Conservation (phyloP, 371 early-diverging fungal genomes). For the Mucor racemosus region DNA sequence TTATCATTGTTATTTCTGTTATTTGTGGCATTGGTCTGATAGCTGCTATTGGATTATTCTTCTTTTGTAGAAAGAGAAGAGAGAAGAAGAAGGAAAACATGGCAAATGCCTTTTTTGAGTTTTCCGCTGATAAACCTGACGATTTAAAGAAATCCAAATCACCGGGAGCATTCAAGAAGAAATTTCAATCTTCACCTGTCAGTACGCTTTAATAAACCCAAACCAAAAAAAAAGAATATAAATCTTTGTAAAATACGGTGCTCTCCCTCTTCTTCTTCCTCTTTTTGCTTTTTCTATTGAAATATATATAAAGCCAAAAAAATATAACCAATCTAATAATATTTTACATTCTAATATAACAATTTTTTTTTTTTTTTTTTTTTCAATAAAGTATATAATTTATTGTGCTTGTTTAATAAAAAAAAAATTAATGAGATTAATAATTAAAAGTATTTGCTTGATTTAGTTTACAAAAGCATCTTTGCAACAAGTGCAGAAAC, state of each 20-base stretch:
- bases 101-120: conserved; percentile 41
- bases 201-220: conserved; percentile 18
- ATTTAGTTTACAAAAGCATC: conserved; percentile 7
- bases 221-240: neutral
- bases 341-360: too few relatives aligned
- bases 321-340: too few relatives aligned
- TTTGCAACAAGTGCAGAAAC: neutral
- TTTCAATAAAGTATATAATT: too few relatives aligned
- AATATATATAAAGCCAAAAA: too few relatives aligned
- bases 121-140: conserved; percentile 30
- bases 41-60: conserved; percentile 25
- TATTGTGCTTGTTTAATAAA: too few relatives aligned
- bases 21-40: conserved; percentile 27
- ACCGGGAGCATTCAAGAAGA: conserved; percentile 22
- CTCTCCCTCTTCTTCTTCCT: neutral
- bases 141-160: conserved; percentile 21
- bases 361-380: too few relatives aligned
- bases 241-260: conserved; percentile 8
- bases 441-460: too few relatives aligned
- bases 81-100: conserved; percentile 40
- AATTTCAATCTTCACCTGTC: conserved; percentile 17
- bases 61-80: conserved; percentile 28
- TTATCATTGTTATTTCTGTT: conserved; percentile 27
- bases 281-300: too few relatives aligned
- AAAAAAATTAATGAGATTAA: too few relatives aligned